Conservation (phyloP, 371 early-diverging fungal genomes). For the Syncephalastrum sp. region DNA sequence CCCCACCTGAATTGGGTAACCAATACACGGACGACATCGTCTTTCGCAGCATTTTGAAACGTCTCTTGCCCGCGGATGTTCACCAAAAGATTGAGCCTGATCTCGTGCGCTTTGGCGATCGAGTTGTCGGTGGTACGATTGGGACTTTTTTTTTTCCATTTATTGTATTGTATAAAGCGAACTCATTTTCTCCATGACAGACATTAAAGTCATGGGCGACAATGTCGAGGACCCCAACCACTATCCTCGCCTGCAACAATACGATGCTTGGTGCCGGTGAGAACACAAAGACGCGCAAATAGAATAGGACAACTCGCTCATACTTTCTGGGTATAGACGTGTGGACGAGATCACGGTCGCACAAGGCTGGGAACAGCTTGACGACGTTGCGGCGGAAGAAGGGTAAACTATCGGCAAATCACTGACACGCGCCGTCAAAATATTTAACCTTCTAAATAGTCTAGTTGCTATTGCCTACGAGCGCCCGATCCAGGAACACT, state of each 20-base stretch:
- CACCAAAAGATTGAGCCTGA: constrained; percentile 47
- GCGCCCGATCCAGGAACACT: constrained; percentile 47
- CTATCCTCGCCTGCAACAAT: constrained; percentile 65
- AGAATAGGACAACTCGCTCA: neutral
- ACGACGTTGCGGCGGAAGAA: constrained; percentile 60
- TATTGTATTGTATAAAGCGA: neutral
- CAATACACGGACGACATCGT: constrained; percentile 55
- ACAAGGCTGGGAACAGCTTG: constrained; percentile 59
- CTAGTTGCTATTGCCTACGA: constrained; percentile 66
- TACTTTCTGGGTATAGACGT: constrained; percentile 23
- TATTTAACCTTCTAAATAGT: constrained; percentile 11
- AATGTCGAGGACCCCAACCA: constrained; percentile 42
- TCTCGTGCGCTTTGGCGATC: constrained; percentile 41
- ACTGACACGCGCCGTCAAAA: constrained; percentile 1
- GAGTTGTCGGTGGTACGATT: constrained; percentile 35
- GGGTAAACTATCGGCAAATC: constrained; percentile 27
- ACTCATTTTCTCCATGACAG: constrained; percentile 8
- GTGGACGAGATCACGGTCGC: constrained; percentile 59
- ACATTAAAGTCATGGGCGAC: constrained; percentile 33
- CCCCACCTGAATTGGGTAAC: constrained; percentile 51
- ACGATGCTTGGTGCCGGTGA: constrained; percentile 65
- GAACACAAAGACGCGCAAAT: neutral
- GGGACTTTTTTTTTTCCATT: neutral
- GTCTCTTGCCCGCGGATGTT: constrained; percentile 41
- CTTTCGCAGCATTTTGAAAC: constrained; percentile 49